These are phyloP conservation scores for Tilletia horrida DNA, from an alignment of 1,284 basidiomycete species.

Conservation along the genomic window DNA sequence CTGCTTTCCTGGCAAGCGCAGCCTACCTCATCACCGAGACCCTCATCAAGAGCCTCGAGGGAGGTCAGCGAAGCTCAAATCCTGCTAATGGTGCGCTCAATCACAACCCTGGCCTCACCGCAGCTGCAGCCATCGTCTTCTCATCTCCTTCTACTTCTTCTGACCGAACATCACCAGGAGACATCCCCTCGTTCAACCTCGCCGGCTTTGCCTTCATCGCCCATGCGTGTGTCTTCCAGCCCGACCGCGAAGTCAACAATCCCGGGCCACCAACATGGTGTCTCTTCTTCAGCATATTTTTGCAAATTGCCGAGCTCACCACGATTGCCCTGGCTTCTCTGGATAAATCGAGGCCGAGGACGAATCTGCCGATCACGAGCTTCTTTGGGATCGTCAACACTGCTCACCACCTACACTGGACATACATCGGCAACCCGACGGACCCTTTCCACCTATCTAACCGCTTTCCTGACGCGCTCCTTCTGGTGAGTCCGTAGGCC, in stretches of 20 bases:
- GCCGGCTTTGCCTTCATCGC: constrained; percentile 45
- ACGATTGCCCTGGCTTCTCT: constrained; percentile 11
- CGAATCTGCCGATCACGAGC: constrained; percentile 37
- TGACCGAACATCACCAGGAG: constrained; percentile 30
- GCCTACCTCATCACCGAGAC: constrained; percentile 29
- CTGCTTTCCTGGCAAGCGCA: constrained; percentile 14
- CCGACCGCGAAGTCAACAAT: constrained; percentile 24
- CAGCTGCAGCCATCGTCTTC: constrained; percentile 10
- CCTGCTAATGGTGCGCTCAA: neutral
- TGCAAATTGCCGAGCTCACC: constrained; percentile 36
- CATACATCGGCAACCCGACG: constrained; percentile 9
- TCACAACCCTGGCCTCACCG: neutral
- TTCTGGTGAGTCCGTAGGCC: constrained; percentile 20
- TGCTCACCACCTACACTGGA: constrained; percentile 34
- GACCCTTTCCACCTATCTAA: constrained; percentile 33
- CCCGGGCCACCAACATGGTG: constrained; percentile 34
- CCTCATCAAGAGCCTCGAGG: constrained; percentile 20
- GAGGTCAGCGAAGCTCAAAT: too few relatives aligned
- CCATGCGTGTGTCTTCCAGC: constrained; percentile 39
- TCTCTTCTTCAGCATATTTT: constrained; percentile 43
- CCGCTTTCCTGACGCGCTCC: constrained; percentile 37
- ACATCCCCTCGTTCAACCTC: constrained; percentile 44
- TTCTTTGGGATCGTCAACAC: constrained; percentile 34
- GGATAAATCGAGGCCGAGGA: neutral
- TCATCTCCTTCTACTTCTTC: neutral